phyloP scores from a whole-genome alignment of 805 yeast species.

The Candida easanensis region DNA sequence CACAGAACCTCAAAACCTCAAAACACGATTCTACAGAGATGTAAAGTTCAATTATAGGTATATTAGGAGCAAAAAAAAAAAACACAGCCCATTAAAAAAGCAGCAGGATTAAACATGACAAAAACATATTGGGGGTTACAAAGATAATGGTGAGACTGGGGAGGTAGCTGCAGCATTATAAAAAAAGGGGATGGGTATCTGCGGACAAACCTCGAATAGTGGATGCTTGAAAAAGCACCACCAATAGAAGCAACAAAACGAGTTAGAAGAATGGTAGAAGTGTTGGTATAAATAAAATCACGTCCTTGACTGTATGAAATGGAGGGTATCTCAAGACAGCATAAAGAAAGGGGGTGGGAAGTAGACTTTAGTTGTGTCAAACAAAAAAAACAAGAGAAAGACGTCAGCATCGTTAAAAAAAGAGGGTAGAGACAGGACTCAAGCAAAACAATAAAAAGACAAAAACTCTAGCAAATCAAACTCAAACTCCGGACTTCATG shows the following conservation, averaged over 20 bases:
- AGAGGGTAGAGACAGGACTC: neutral
- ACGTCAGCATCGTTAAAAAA: neutral
- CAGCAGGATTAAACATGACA: neutral
- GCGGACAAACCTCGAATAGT: neutral
- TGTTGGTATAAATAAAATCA: neutral
- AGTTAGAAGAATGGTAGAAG: neutral
- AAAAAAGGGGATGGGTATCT: neutral
- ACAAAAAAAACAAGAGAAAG: neutral
- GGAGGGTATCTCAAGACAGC: too few species aligned
- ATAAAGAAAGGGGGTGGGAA: neutral
- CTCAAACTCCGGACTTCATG: slow-evolving; percentile 1
- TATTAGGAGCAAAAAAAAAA: slow-evolving; percentile 1
- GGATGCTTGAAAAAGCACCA: neutral
- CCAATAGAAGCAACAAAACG: slow-evolving; percentile 6
- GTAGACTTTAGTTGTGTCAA: neutral
- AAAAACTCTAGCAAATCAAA: slow-evolving; percentile 1
- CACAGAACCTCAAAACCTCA: too few species aligned
- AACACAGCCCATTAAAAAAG: slow-evolving; percentile 9
- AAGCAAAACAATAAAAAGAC: neutral
- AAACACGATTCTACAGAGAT: neutral
- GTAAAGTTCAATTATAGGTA: neutral
- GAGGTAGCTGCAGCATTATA: neutral
- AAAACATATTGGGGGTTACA: neutral
- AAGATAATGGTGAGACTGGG: neutral
- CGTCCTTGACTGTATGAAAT: too few species aligned